phyloP scores from a whole-genome alignment of 441 rosid genomes.

The Arabidopsis lyrata region DNA sequence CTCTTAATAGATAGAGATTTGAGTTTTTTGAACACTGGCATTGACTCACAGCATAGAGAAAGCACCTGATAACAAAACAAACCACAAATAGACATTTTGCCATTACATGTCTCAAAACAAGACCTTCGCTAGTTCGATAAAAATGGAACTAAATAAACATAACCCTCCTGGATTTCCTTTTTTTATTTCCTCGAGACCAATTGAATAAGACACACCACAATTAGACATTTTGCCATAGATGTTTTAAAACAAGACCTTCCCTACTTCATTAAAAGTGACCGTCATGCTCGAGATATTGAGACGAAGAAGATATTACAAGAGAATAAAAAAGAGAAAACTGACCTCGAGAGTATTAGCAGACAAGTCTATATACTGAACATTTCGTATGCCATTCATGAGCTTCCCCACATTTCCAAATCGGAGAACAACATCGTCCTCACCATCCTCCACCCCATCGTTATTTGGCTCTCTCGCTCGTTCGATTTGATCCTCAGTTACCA shows the following conservation, averaged over 20 bases:
- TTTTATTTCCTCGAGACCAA: neutral
- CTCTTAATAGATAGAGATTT: neutral
- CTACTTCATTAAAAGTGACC: no score
- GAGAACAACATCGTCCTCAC: neutral
- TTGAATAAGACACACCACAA: no score
- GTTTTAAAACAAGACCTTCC: no score
- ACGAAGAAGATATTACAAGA: neutral
- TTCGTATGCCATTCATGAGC: conserved; percentile 5
- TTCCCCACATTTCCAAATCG: no score
- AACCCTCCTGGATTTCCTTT: neutral
- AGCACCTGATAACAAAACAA: no score
- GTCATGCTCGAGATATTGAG: no score
- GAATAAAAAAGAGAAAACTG: neutral
- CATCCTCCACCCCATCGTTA: neutral
- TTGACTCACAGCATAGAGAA: neutral
- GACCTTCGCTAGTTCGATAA: neutral
- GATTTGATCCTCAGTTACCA: neutral
- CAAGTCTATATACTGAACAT: neutral
- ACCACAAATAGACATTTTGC: neutral
- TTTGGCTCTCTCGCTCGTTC: neutral
- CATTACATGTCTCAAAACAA: neutral
- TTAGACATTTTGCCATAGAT: no score
- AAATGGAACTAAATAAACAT: neutral
- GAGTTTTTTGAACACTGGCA: conserved; percentile 22
- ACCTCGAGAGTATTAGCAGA: conserved; percentile 18